Evolutionary conservation across 495 filamentous ascomycete genomes (phyloP), one percentile per base, ranked within the genome.

Genomic region (Penicillium goetzii): DNA sequence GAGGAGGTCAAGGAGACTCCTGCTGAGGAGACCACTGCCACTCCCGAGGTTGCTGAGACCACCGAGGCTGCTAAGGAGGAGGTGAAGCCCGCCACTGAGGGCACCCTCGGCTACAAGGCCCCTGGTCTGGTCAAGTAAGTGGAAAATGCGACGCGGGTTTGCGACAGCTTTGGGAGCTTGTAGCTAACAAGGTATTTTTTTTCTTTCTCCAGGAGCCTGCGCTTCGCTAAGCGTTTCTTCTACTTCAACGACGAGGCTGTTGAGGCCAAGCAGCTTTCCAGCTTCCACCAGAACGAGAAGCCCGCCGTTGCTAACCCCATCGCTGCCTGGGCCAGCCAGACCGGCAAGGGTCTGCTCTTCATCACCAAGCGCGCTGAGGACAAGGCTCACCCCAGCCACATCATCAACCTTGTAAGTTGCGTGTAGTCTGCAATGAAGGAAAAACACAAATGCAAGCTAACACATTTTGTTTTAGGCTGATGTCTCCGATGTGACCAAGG

Each of bases 291-390:
- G 78, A 88, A 88, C 68, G 95, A 96, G 84, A 96, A 97, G 89
- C 79, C 89, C 50, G 76, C 81, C 41, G 78, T 89, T 62, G 90
- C 90, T 64, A 88, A 94, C 79, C 86, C 90, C 56, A 90, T 87
- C 67, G 89, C 86, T 68, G 89, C 95, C 45, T 96, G 96, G 90
- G 92, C 93, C 59, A 88, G 84, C 63, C 86, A 96, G 80, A 98
- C 95, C 61, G 93, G 95, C 72, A 97, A 96, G 85, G 95, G 95
- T 77, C 89, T 99, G 8, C 81, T 97, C 36, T 96, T 95, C 84
- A 92, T 91, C 78, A 86, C 88, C 76, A 97, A 97, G 89, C 86
- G 90, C 68, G 85, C 88, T 58, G 85, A 88, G 68, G 87, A 93
- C 76, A 97, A 94, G 87, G 80, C 81, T 50, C 86, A 83, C 52